Percentiles rank a stretch among this genome's conserved stretches.
phyloP scores from a whole-genome alignment of 331 rosid genomes.

The Malus hybrid region DNA sequence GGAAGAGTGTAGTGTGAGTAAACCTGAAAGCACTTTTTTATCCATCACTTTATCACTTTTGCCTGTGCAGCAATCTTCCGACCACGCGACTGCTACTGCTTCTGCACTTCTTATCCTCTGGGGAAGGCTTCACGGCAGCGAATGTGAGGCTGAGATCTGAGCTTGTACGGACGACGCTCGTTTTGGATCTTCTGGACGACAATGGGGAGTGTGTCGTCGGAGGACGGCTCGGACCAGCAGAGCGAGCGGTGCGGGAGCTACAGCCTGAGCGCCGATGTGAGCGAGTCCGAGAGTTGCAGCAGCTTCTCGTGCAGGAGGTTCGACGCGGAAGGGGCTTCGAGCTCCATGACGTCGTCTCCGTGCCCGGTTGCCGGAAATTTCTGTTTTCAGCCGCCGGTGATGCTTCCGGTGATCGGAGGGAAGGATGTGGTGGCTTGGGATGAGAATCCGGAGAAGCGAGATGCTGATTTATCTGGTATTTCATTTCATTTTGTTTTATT shows the following conservation, averaged over 20 bases:
- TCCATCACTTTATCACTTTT: not conserved
- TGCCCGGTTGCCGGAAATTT: constrained; percentile 33
- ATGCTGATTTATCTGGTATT: constrained; percentile 59
- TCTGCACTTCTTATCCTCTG: not conserved
- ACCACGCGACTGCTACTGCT: not conserved
- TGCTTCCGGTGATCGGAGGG: constrained; percentile 66
- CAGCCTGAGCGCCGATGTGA: constrained; percentile 81
- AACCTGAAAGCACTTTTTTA: not conserved
- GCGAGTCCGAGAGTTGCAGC: constrained; percentile 86
- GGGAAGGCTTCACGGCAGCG: not conserved
- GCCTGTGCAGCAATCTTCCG: not conserved
- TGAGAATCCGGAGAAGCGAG: constrained; percentile 43
- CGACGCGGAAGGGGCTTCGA: constrained; percentile 67
- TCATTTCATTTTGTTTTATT: not conserved
- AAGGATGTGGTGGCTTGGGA: constrained; percentile 69
- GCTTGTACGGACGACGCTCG: not conserved
- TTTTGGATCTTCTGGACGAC: not conserved
- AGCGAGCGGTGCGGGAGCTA: constrained; percentile 88
- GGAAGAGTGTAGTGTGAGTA: constrained; percentile 7
- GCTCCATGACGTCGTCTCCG: constrained; percentile 66
- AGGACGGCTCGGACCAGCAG: constrained; percentile 63
- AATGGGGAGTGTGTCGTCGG: constrained; percentile 73
- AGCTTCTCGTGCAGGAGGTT: constrained; percentile 70
- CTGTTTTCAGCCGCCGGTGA: constrained; percentile 42
- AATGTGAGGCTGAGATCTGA: constrained; percentile 30